Conservation (phyloP, 805 yeast genomes). For the Ogataea trehaloabstinens region DNA sequence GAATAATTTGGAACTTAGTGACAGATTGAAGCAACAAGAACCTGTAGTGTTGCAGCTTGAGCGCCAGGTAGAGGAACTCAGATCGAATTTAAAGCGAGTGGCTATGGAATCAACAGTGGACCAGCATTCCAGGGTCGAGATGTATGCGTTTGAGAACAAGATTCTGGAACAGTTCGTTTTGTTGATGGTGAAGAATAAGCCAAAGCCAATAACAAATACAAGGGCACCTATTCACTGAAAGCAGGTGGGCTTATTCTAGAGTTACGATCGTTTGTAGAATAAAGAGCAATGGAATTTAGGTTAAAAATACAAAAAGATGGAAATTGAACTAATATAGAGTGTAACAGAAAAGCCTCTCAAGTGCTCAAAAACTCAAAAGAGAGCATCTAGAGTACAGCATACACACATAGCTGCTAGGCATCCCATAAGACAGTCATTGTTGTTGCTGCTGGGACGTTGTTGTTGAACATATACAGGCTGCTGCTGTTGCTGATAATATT, state of each 20-base stretch:
- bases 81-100: conserved; percentile 10
- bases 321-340: too few species aligned
- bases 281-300: conserved; percentile 3
- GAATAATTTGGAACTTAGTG: conserved; percentile 7
- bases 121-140: conserved; percentile 17
- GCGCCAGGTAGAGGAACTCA: conserved; percentile 9
- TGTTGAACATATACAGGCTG: conserved; percentile 57
- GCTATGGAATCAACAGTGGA: conserved; percentile 21
- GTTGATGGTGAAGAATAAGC: conserved; percentile 14
- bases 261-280: too few species aligned
- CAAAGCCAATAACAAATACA: conserved; percentile 1
- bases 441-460: conserved; percentile 39
- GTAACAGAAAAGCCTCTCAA: background rate
- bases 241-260: background rate
- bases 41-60: conserved; percentile 8
- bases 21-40: conserved; percentile 10
- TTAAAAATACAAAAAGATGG: conserved; percentile 1
- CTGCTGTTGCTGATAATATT: conserved; percentile 40
- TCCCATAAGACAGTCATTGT: conserved; percentile 45
- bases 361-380: conserved; percentile 33
- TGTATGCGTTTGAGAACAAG: conserved; percentile 17
- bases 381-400: conserved; percentile 53
- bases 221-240: background rate
- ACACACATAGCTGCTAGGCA: conserved; percentile 55
- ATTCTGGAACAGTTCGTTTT: conserved; percentile 13